Evolutionary conservation across 2,329 filamentous ascomycete genomes (phyloP), one percentile per base, ranked within the genome.

Genomic region (Aspergillus sp.): DNA sequence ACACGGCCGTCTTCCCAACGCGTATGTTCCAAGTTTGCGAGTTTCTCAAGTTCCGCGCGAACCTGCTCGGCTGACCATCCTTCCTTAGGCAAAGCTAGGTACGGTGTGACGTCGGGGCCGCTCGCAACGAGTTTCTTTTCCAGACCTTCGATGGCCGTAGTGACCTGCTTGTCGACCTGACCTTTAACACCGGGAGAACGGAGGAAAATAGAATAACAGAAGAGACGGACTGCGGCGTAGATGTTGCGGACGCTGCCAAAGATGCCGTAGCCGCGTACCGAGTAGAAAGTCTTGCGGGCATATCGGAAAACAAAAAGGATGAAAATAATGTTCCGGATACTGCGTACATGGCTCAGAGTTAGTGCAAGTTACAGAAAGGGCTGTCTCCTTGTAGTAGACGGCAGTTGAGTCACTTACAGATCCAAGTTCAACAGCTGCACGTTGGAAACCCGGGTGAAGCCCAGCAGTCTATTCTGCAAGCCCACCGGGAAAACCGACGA

Each of bases 1-100:
- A 98, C 93, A 55, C 82, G 85, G 7, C 93, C 93, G 67, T 97
- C 91, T 71, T 98, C 93, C 93, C 93, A 98, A 55, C 86, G 81
- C 2, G 90, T 95, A 70, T 97, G 93, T 60, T 96, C 85, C 86
- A 98, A 87, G 43, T 78, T 83, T 13, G 85, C 83, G 56, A 98
- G 76, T 56, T 82, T 81, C 51, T 84, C 81, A 52, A 98, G 79
- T 74, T 96, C 91, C 51, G 82, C 80, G 58, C 83, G 81, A 38
- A 98, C 80, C 53, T 84, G 82, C 15, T 96, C 90, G 38, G 84
- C 77, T 22, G 80, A 78, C 84, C 90, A 88, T 65, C 90, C 91
- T 63, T 91, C 83, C 65, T 85, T 85, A 4, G 93, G 93, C 13
- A 98, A 76, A 5, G 79, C 76, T 22, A 88, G 75, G 68, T 93